A percentile compares a stretch with the other conserved stretches of the same genome.
Evolutionary conservation across 2,329 filamentous ascomycete species (phyloP).

Genomic region (Lachnellula arida): DNA sequence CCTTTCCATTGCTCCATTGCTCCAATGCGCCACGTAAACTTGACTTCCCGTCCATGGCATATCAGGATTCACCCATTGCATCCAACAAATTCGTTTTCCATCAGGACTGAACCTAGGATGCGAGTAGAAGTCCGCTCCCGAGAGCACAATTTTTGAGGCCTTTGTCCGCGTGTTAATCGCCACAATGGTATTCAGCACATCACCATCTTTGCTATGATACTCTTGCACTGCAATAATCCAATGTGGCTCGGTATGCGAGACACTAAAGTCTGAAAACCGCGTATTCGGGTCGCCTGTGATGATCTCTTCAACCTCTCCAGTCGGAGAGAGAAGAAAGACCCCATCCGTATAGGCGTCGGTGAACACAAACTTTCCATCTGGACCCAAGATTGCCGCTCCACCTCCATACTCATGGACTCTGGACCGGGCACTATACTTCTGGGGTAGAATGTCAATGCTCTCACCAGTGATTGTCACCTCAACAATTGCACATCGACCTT

Average conservation of each 20-base stretch:
- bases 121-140: slow-evolving; percentile 49
- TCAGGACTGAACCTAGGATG: slow-evolving; percentile 45
- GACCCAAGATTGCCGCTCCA: slow-evolving; percentile 38
- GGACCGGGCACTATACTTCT: slow-evolving; percentile 40
- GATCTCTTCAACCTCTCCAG: slow-evolving; percentile 31
- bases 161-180: slow-evolving; percentile 26
- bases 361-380: slow-evolving; percentile 41
- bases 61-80: slow-evolving; percentile 51
- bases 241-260: slow-evolving; percentile 31
- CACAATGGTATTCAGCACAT: slow-evolving; percentile 28
- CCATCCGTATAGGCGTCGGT: slow-evolving; percentile 39
- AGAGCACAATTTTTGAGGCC: slow-evolving; percentile 36
- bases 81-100: slow-evolving; percentile 45
- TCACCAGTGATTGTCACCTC: slow-evolving; percentile 34
- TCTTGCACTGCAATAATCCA: slow-evolving; percentile 51
- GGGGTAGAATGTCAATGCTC: slow-evolving; percentile 39
- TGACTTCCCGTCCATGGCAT: slow-evolving; percentile 47
- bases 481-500: slow-evolving; percentile 42
- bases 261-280: slow-evolving; percentile 44
- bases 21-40: slow-evolving; percentile 42
- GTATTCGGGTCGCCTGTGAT: slow-evolving; percentile 34
- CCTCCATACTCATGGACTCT: slow-evolving; percentile 51
- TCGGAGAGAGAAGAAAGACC: slow-evolving; percentile 40
- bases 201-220: slow-evolving; percentile 38
- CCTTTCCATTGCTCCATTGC: slow-evolving; percentile 29